phyloP scores from a whole-genome alignment of 225 moss, liverwort and hornwort species.

The Polytrichum commune region DNA sequence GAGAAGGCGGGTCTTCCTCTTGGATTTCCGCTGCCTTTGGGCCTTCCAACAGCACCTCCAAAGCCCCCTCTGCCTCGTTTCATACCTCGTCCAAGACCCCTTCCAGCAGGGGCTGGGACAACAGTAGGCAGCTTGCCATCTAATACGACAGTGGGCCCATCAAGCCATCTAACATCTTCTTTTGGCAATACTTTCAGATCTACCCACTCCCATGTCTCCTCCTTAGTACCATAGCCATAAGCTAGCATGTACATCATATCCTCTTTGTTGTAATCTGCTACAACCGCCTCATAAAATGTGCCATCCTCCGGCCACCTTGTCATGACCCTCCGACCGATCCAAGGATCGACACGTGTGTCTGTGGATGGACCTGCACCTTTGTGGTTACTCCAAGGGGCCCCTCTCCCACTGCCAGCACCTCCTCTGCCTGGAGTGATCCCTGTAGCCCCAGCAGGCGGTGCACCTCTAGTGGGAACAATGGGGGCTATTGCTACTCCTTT shows the following conservation, averaged over 20 bases:
- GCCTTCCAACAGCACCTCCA: conserved; percentile 44
- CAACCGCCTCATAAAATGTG: conserved; percentile 80
- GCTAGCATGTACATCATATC: conserved; percentile 35
- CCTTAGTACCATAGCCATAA: conserved; percentile 32
- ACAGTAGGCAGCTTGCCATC: conserved; percentile 34
- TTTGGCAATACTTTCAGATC: conserved; percentile 46
- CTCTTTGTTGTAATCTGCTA: conserved; percentile 58
- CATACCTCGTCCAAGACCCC: conserved; percentile 47
- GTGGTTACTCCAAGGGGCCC: conserved; percentile 44
- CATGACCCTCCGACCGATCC: conserved; percentile 68
- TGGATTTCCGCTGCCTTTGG: conserved; percentile 55
- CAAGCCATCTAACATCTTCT: conserved; percentile 50
- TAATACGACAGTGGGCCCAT: conserved; percentile 31
- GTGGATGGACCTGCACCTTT: conserved; percentile 55
- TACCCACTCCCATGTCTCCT: conserved; percentile 60
- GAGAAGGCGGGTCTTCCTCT: conserved; percentile 42
- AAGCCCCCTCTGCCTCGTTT: conserved; percentile 48
- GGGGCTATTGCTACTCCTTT: conserved; percentile 27
- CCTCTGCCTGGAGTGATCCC: conserved; percentile 36
- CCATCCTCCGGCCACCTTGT: conserved; percentile 89
- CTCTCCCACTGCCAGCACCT: conserved; percentile 36
- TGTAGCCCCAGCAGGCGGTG: conserved; percentile 23
- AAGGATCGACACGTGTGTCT: conserved; percentile 54
- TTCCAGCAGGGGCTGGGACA: conserved; percentile 12
- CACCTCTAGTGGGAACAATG: conserved; percentile 17